Conservation (phyloP, 495 filamentous ascomycete genomes). For the Pyronema domesticum region DNA sequence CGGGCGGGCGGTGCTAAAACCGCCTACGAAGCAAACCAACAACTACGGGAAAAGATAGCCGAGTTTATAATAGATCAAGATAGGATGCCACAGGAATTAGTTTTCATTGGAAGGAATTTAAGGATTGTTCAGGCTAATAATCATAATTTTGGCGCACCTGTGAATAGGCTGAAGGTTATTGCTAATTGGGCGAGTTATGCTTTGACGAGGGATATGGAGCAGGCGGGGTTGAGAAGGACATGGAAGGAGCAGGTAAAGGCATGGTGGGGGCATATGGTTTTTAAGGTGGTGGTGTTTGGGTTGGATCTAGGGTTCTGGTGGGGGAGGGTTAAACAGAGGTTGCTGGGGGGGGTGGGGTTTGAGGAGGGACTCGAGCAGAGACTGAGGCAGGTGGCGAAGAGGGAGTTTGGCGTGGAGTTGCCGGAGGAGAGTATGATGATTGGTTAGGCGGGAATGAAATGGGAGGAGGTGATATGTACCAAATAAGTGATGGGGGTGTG, state of each 20-base stretch:
- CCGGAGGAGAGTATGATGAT: constrained; percentile 44
- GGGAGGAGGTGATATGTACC: too few relatives aligned
- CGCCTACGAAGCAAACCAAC: constrained; percentile 72
- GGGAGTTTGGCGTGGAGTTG: constrained; percentile 70
- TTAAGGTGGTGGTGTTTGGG: constrained; percentile 55
- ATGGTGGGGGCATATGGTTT: constrained; percentile 50
- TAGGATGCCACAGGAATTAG: constrained; percentile 80
- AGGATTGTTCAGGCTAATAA: constrained; percentile 78
- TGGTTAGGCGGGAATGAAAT: too few relatives aligned
- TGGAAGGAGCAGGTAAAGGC: constrained; percentile 39
- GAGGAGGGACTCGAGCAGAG: constrained; percentile 80
- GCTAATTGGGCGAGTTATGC: constrained; percentile 62
- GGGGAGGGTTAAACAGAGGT: constrained; percentile 51
- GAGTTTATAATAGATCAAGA: constrained; percentile 75
- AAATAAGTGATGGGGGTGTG: too few relatives aligned
- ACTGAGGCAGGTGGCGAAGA: constrained; percentile 73
- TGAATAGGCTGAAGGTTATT: constrained; percentile 90
- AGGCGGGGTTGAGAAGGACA: constrained; percentile 32
- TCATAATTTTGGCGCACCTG: constrained; percentile 73
- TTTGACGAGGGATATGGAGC: constrained; percentile 27
- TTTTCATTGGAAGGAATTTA: constrained; percentile 91
- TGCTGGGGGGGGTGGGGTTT: constrained; percentile 66
- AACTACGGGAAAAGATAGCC: constrained; percentile 65
- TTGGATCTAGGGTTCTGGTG: constrained; percentile 75
- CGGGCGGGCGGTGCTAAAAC: constrained; percentile 35